phyloP scores from a whole-genome alignment of 257 asterid genomes.

The Solanum commersonii region DNA sequence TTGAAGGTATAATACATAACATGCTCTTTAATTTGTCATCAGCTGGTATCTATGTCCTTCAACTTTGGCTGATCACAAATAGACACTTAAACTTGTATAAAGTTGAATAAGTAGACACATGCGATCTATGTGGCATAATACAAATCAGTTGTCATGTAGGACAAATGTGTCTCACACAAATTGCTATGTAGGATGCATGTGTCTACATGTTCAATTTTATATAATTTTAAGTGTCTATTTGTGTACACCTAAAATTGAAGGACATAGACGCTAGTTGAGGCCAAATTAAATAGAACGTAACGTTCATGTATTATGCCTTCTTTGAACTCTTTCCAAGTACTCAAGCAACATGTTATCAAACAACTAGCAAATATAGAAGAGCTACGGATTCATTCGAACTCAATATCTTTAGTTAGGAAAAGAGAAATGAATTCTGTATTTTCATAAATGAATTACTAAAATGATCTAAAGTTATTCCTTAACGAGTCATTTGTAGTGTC shows the following conservation, averaged over 20 bases:
- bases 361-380: neutral
- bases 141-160: no score
- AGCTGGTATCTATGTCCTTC: no score
- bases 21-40: neutral
- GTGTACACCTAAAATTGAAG: no score
- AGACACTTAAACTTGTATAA: neutral
- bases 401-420: neutral
- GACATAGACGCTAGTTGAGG: no score
- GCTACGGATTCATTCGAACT: neutral
- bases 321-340: neutral
- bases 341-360: neutral
- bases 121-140: neutral
- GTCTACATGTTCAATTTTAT: neutral
- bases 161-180: no score
- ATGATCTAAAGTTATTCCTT: no score
- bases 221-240: neutral
- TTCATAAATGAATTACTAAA: no score
- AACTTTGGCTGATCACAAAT: no score
- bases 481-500: no score
- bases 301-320: neutral
- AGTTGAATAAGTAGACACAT: neutral
- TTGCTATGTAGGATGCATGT: neutral
- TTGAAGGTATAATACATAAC: neutral
- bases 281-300: neutral
- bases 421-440: no score